Base-by-base conservation (phyloP, 2,329 filamentous ascomycete genomes). In the Penicillium sp. region DNA sequence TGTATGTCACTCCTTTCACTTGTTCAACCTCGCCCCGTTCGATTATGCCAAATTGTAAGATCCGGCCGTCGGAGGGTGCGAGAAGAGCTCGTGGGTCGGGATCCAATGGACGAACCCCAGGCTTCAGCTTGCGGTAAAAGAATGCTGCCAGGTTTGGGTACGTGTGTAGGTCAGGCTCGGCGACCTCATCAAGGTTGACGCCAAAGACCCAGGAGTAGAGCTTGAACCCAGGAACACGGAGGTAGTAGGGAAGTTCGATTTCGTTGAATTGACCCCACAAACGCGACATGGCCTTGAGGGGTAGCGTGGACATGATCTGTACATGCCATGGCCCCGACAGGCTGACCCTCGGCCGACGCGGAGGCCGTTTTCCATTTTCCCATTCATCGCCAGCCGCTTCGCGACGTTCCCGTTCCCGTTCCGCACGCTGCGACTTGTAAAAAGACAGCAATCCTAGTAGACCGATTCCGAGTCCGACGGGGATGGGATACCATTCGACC, bases 1-100 rank as follows among this genome's bases (percentile, higher is more conserved):
- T 95, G 72, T 99, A 99, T 0, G 93, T 99, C 79, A 99, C 93
- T 52, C 93, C 93, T 73, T 99, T 99, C 56, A 99, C 92, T 73
- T 99, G 93, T 70, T 99, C 93, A 36, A 99, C 95, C 64, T 96
- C 89, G 40, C 92, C 91, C 62, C 91, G 84, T 63, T 95, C 87
- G 49, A 99, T 96, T 60, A 84, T 84, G 10, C 93, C 93, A 61
- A 90, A 96, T 63, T 97, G 92, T 22, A 99, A 80, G 38, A 99
- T 80, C 56, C 87, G 87, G 39, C 93, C 93, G 68, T 99, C 93
- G 4, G 93, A 83, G 1, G 93, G 95, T 0, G 89, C 93, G 7
- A 97, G 75, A 4, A 99, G 74, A 9, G 89, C 87, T 63, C 88
- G 86, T 1, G 82, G 80, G 59, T 92, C 83, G 1, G 88, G 82